Evolutionary conservation across 495 filamentous ascomycete genomes (phyloP).

Genomic region (Amorphotheca resinae): DNA sequence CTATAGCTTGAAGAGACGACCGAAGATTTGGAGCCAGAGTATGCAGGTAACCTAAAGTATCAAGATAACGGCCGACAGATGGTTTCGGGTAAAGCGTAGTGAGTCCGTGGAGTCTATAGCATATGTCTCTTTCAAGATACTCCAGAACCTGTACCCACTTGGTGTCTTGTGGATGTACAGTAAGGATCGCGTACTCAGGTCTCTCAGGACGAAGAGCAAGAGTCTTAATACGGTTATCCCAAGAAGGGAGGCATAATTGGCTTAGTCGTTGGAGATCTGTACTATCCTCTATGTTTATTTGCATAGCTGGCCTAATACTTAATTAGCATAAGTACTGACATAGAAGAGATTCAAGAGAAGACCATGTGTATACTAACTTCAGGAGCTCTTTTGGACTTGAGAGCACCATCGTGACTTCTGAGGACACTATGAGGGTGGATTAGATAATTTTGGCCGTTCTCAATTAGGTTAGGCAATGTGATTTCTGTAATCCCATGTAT

Average conservation of each 20-base stretch:
- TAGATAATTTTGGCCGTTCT: neutral
- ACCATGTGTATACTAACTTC: neutral
- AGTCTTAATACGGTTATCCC: neutral
- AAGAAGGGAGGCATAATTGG: neutral
- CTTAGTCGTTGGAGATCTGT: neutral
- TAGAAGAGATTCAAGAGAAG: neutral
- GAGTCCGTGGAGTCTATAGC: neutral
- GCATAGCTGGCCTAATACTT: neutral
- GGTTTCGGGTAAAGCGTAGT: neutral
- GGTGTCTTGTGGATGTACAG: neutral
- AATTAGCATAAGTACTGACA: neutral
- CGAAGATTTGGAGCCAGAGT: neutral
- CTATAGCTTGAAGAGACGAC: neutral
- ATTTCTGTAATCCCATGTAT: neutral
- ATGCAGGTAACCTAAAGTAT: neutral
- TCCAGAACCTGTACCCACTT: neutral
- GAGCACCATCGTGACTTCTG: neutral
- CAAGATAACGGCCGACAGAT: neutral
- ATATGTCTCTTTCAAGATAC: neutral
- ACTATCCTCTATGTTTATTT: neutral
- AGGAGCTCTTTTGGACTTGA: neutral
- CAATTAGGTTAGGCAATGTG: neutral
- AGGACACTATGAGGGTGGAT: neutral
- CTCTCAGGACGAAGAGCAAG: neutral
- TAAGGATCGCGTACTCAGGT: neutral